Evolutionary conservation across 2,329 filamentous ascomycete species (phyloP).

Genomic region (Hypomyces rosellus): DNA sequence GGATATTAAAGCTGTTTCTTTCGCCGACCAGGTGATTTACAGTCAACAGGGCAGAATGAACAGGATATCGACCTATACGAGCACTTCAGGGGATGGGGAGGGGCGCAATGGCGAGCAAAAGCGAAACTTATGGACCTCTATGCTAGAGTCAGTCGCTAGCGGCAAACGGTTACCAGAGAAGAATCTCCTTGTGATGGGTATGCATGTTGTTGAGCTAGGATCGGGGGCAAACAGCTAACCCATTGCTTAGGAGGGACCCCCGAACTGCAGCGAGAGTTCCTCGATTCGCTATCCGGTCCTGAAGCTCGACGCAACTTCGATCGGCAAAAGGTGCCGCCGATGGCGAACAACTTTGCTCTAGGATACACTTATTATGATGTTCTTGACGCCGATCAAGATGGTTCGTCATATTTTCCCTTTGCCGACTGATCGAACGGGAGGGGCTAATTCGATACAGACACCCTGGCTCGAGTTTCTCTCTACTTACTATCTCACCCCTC

Average conservation of each 20-base stretch:
- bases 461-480: slow-evolving; percentile 79
- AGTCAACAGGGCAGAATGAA: slow-evolving; percentile 43
- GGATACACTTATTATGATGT: slow-evolving; percentile 96
- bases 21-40: slow-evolving; percentile 10
- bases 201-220: slow-evolving; percentile 16
- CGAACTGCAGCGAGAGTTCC: slow-evolving; percentile 77
- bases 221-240: slow-evolving; percentile 23
- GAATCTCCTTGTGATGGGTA: slow-evolving; percentile 80
- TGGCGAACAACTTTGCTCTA: slow-evolving; percentile 87
- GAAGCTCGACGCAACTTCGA: slow-evolving; percentile 49
- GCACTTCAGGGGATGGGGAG: slow-evolving; percentile 48
- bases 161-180: slow-evolving; percentile 88
- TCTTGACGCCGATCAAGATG: slow-evolving; percentile 87
- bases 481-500: slow-evolving; percentile 85
- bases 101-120: slow-evolving; percentile 63
- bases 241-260: slow-evolving; percentile 62
- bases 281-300: slow-evolving; percentile 56
- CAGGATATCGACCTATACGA: slow-evolving; percentile 53
- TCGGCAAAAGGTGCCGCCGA: slow-evolving; percentile 61
- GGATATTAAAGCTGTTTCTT: not conserved
- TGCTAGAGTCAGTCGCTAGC: slow-evolving; percentile 85
- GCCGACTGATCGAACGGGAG: not conserved
- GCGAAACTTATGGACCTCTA: slow-evolving; percentile 89
- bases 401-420: slow-evolving; percentile 36
- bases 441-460: slow-evolving; percentile 54